Base-by-base conservation (phyloP, 331 rosid species). In the Pyracantha coccinea region DNA sequence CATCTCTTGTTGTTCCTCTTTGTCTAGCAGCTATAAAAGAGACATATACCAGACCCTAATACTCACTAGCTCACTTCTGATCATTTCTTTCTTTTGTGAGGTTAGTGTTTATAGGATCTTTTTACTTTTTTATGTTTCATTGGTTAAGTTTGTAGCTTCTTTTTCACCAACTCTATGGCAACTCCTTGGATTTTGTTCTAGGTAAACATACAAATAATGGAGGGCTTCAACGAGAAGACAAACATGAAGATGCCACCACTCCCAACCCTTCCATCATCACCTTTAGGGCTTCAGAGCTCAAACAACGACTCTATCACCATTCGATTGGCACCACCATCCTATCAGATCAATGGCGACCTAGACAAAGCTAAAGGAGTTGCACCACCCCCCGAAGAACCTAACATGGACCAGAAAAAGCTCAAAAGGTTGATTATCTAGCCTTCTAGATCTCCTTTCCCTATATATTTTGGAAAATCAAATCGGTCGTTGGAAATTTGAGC, bases 341-440 rank as follows among this genome's bases (percentile, higher is more conserved):
- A n/a, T 4, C 24, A 55, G 4, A 27, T 27, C 20, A 63, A 8
- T 29, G 23, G 20, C 31, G 21, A 35, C 32, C 7, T 41, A 12
- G 53, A 12, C 24, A 28, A 47, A 29, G 53, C 7, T 23, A 7
- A 63, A 47, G 71, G 4, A 15, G 5, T 31, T 28, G 45, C 20
- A 6, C 17, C 52, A 8, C 12, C 41, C 38, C 21, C 41, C 17
- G 68, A 28, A 62, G 38, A 61, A 25, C 4, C 69, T 47, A n/a
- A 63, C n/a, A 11, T 21, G 6, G 74, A 76, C 23, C 24, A 52
- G 66, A 70, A 60, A 50, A 70, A 4, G 24, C 71, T 27, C 7
- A 69, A 31, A 23, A 77, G 76, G 81, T 77, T 61, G 32, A 12
- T 16, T 15, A 28, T 62, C 68, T 16, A 62, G 6, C 44, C 41